These are phyloP conservation scores for Cercospora nicotianae DNA, from an alignment of 2,329 filamentous ascomycete species.

Conservation along the genomic window DNA sequence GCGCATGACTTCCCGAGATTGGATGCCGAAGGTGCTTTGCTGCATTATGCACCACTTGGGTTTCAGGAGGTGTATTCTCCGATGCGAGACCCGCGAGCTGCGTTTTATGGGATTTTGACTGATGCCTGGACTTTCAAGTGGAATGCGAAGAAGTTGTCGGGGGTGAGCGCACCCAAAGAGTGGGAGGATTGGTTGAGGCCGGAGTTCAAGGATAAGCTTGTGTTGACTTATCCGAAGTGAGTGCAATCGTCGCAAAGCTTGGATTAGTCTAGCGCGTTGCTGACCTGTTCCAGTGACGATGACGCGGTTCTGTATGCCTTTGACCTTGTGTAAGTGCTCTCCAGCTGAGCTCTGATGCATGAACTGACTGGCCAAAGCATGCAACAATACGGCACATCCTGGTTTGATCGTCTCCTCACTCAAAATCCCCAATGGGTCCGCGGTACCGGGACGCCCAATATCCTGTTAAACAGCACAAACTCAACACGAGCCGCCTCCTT, in stretches of 20 bases:
- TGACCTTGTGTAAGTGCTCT: neutral
- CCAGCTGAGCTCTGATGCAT: too few species aligned
- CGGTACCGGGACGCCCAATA: neutral
- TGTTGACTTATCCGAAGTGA: neutral
- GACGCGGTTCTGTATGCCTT: neutral
- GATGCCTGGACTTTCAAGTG: neutral
- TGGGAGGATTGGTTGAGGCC: neutral
- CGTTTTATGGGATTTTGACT: neutral
- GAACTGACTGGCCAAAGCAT: neutral
- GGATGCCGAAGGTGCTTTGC: neutral
- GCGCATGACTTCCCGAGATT: neutral
- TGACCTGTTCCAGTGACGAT: neutral
- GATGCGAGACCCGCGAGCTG: neutral
- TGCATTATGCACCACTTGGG: neutral
- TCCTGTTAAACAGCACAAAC: neutral
- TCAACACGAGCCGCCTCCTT: neutral
- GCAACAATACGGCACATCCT: constrained; percentile 1
- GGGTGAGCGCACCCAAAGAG: neutral
- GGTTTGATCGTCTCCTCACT: neutral
- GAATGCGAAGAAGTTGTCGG: neutral
- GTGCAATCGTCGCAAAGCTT: neutral
- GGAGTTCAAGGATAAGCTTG: constrained; percentile 2
- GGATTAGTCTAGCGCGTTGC: neutral
- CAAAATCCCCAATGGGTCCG: constrained; percentile 3
- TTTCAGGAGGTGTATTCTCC: neutral